Evolutionary conservation across 2,329 filamentous ascomycete genomes (phyloP).

Genomic region (Hymenoscyphus occultus): DNA sequence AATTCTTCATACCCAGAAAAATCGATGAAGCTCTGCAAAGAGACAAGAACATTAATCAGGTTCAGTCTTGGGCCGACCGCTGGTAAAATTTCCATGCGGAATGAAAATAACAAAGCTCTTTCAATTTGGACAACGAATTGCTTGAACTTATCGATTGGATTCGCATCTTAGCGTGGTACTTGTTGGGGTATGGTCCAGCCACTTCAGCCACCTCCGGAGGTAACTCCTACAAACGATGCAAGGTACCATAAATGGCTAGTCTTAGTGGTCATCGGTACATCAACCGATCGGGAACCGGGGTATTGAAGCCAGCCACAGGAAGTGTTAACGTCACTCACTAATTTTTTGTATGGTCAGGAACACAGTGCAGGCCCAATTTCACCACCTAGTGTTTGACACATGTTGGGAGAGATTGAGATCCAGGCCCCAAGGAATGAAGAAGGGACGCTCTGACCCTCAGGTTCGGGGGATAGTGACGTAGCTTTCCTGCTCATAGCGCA

Average conservation of each 20-base stretch:
- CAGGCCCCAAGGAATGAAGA: not conserved
- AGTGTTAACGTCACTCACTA: constrained; percentile 21
- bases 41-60: not conserved
- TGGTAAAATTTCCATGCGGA: not conserved
- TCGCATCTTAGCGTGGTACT: not conserved
- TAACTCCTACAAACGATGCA: not conserved
- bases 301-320: constrained; percentile 4
- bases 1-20: constrained; percentile 23
- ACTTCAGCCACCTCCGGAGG: not conserved
- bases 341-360: not conserved
- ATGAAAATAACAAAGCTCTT: not conserved
- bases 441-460: not conserved
- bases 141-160: not conserved
- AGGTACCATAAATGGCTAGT: not conserved
- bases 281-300: not conserved
- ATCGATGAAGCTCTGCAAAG: constrained; percentile 17
- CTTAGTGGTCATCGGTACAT: not conserved
- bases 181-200: not conserved
- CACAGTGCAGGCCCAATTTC: not conserved
- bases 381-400: constrained; percentile 2
- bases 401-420: not conserved
- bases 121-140: not conserved
- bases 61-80: not conserved
- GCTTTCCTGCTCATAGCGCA: constrained; percentile 2
- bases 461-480: not conserved